Evolutionary conservation across 1,284 basidiomycete species (phyloP), one percentile per base, ranked within the genome.

Genomic region (Anthracocystis panici-leucophaei): DNA sequence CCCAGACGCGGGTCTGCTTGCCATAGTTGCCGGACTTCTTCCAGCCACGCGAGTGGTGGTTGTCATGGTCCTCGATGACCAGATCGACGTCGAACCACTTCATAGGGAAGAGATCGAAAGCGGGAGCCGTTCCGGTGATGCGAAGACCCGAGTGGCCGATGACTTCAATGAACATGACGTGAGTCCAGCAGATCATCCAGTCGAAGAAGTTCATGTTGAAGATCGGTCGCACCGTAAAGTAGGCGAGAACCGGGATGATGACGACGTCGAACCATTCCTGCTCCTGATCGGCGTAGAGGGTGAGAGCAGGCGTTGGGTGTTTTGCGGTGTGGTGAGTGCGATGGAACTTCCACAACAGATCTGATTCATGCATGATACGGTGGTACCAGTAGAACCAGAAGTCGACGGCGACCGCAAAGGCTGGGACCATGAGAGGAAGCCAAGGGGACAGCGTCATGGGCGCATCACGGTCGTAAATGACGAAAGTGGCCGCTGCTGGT

Each of bases 11-110:
- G 6, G 80, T 79, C 67, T 84, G 80, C 57, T 85, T 84, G 12
- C 84, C 82, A 67, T 80, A 83, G 61, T 81, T 80, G 40, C 62
- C 58, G 5, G 54, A 57, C 61, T 52, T 63, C 33, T 65, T 78
- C 82, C 65, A 82, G 6, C 84, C 83, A 7, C 65, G 55, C 20
- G 58, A 63, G 58, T 85, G 83, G 57, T 86, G 84, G 38, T 80
- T 57, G 56, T 85, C 83, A 51, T 84, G 84, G 54, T 85, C 84
- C 65, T 85, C 84, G n/a, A 85, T 59, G 46, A 63, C 57, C 11
- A 85, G 62, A 12, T 83, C 83, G 50, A 75, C 62, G 21, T 67
- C 75, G 50, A 82, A 54, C 29, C 23, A 57, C 45, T 65, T 56
- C 52, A 84, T 69, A 23, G 60, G 59, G 21, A 63, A 9, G 14